Evolutionary conservation across 164 flowering plant species (phyloP), one percentile per base, ranked within the genome.

Genomic region (Umbellularia californica): DNA sequence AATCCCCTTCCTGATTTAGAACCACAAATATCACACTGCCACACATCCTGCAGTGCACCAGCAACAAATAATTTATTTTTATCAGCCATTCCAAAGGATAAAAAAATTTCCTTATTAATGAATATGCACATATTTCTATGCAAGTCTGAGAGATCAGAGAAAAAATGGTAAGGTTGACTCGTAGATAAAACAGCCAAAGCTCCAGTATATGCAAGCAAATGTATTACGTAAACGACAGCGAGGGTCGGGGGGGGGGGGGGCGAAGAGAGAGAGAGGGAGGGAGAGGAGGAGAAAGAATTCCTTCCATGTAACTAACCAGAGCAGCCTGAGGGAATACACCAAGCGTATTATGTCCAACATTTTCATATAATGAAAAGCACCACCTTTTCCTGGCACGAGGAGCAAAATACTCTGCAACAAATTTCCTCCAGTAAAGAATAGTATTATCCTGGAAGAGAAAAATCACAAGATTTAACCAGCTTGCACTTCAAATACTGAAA

Each of bases 311-410:
- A 82, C 92, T 75, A 58, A 93, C 99, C 94, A 88, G 87, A 62
- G 98, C 85, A 63, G 97, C 92, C 83, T 87, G 99, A 30, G 99
- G 99, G 69, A 93, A 92, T 76, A 89, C 98, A 72, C 98, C 98
- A 22, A 92, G 86, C n/a, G 98, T 89, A 73, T 90, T 93, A 60
- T 90, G 90, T 71, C 97, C 99, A 63, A 92, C 95, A 86, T 93
- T 92, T 52, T 95, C 97, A 82, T 95, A 95, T 28, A 83, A 58
- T 27, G 99, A 93, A 68, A 95, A 77, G 79, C 99, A 95, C 99
- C 98, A 95, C 75, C 99, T 89, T 84, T 91, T 93, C 90, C 91
- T 93, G 52, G 98, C 97, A 76, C 92, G 93, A 68, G 97, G 97
- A 79, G 97, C 85, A 76, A 86, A 93, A 79, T 95, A 95, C 79